Evolutionary conservation across 108 stramenopile genomes (phyloP).

Genomic region (Seminavis robusta): DNA sequence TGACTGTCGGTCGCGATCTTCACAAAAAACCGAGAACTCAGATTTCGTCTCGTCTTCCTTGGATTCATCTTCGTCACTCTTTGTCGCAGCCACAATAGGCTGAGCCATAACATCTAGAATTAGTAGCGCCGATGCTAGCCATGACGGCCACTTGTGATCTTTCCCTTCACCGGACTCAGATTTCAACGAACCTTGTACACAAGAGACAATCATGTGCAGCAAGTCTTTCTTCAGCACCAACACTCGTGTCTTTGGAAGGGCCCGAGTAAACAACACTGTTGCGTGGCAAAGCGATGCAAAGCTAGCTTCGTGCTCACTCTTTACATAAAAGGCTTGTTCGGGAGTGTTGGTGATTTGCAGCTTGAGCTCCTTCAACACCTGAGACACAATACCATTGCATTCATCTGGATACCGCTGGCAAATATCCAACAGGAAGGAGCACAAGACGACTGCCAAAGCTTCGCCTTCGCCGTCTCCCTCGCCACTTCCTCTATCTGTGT

Average conservation of each 20-base stretch:
- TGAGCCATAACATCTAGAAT: constrained; percentile 80
- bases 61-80: constrained; percentile 19
- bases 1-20: constrained; percentile 54
- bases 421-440: constrained; percentile 66
- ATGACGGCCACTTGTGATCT: constrained; percentile 47
- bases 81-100: constrained; percentile 37
- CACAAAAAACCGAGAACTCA: constrained; percentile 44
- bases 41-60: constrained; percentile 18
- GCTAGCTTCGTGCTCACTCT: constrained; percentile 22
- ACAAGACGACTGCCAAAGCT: constrained; percentile 65
- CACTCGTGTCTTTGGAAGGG: constrained; percentile 55
- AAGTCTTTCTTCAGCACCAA: constrained; percentile 54
- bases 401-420: constrained; percentile 50
- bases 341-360: constrained; percentile 13
- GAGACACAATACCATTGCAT: constrained; percentile 27
- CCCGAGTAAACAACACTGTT: constrained; percentile 61
- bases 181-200: constrained; percentile 34
- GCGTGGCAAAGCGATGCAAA: constrained; percentile 63
- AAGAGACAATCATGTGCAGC: constrained; percentile 41
- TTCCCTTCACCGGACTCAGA: neutral
- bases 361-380: constrained; percentile 39
- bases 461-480: constrained; percentile 51
- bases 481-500: neutral
- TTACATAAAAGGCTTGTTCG: constrained; percentile 18
- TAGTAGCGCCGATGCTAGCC: constrained; percentile 63